Evolutionary conservation across 2,329 filamentous ascomycete species (phyloP).

Genomic region (Verticillium nubilum): DNA sequence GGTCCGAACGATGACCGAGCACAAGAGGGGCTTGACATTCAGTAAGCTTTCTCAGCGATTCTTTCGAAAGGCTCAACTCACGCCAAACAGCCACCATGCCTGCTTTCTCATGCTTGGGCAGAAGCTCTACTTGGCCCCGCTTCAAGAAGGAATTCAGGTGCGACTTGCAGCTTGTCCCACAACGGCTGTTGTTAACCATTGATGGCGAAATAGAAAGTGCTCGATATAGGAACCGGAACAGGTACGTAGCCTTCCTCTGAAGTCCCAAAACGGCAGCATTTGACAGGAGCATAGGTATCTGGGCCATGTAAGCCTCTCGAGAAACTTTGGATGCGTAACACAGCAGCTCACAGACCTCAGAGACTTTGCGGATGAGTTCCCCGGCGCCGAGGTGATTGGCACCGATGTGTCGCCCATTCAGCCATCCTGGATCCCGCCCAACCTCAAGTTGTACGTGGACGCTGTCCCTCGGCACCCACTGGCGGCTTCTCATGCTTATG

Average conservation of each 20-base stretch:
- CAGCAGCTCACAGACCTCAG: neutral
- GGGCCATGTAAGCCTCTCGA: neutral
- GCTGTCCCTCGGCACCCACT: slow-evolving; percentile 10
- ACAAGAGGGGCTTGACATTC: neutral
- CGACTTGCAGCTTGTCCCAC: too few species aligned
- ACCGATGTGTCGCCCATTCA: slow-evolving; percentile 54
- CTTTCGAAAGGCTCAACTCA: neutral
- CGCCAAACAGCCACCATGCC: neutral
- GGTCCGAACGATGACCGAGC: neutral
- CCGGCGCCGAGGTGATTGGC: slow-evolving; percentile 48
- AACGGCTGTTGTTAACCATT: neutral
- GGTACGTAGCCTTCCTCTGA: neutral
- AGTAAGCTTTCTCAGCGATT: neutral
- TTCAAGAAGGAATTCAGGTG: neutral
- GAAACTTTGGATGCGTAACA: neutral
- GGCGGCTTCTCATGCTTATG: slow-evolving; percentile 18
- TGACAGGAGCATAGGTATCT: neutral
- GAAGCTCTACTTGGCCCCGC: neutral
- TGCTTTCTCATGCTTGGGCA: neutral
- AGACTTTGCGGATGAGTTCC: slow-evolving; percentile 45
- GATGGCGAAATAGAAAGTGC: neutral
- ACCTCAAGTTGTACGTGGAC: neutral
- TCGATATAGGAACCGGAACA: slow-evolving; percentile 1
- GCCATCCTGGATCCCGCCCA: slow-evolving; percentile 38
- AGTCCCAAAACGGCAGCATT: neutral